Evolutionary conservation across 1,284 basidiomycete species (phyloP), one percentile per base, ranked within the genome.

Genomic region (Salmacisia buchloeana): DNA sequence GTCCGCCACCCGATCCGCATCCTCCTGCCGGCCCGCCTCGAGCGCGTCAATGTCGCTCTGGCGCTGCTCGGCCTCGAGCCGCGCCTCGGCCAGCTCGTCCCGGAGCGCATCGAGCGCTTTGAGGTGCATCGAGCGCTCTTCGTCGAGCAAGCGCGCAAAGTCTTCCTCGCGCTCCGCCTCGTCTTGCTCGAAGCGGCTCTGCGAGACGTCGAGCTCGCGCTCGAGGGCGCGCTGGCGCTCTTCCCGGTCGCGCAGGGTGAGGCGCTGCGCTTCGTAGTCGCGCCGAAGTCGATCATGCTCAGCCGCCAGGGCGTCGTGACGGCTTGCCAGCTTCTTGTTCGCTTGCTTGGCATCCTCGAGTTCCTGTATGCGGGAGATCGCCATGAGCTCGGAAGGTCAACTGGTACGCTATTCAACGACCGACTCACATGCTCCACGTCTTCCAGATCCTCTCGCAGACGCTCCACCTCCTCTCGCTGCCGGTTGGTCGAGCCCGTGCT

Each of bases 61-160:
- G 35, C 72, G 74, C 58, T 70, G 70, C 18, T 75, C 72, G 61
- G 72, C 65, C 46, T 73, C 66, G 10, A 76, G 66, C 49, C 75
- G 73, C 10, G 69, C 73, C n/a, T 70, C 69, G 2, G 72, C 71
- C n/a, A 76, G 64, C 54, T 72, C 69, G 63, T 77, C 77, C n/a
- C 65, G 64, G 18, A 70, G 63, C 35, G 49, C 27, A 21, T 67
- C 60, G 34, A 69, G 46, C 35, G 54, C 58, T 5, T 63, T 61
- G 35, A 41, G 38, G 4, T 58, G 21, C 9, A 56, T 33, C n/a
- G 46, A 9, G n/a, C 35, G 61, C 35, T 34, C 25, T n/a, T 63
- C 66, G 41, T 72, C 65, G 15, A 60, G 61, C 31, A 64, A 70
- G 39, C 64, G 66, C 0, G 60, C 56, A 25, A 64, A 66, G 34